These are phyloP conservation scores for Septoria linicola DNA, from an alignment of 2,329 filamentous ascomycete species.

Conservation along the genomic window DNA sequence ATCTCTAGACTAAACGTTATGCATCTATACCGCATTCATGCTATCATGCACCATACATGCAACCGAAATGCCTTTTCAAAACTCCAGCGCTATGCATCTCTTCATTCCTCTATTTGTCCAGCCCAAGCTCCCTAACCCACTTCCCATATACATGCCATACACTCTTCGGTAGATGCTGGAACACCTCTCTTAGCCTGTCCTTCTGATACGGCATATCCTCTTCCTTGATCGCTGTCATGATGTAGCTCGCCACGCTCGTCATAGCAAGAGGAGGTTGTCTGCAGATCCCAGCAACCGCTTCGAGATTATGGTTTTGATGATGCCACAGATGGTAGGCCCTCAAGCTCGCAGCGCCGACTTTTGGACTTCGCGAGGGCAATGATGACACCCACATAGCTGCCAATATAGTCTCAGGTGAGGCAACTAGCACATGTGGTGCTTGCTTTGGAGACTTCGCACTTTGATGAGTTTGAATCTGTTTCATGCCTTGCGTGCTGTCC, in stretches of 20 bases:
- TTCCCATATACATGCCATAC: constrained; percentile 20
- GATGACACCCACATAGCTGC: constrained; percentile 17
- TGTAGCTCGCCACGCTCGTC: constrained; percentile 58
- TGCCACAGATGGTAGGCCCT: constrained; percentile 67
- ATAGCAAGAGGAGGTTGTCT: constrained; percentile 60
- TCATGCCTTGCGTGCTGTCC: neutral
- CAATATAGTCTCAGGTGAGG: constrained; percentile 8
- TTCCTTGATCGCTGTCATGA: constrained; percentile 55
- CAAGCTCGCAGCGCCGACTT: constrained; percentile 17
- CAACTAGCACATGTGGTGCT: constrained; percentile 7
- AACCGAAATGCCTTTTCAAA: neutral
- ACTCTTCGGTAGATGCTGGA: constrained; percentile 29
- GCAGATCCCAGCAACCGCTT: constrained; percentile 55
- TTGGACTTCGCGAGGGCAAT: constrained; percentile 2
- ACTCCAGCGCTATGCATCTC: constrained; percentile 4
- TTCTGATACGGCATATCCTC: constrained; percentile 54
- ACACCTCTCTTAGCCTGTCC: constrained; percentile 28
- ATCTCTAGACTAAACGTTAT: too few species aligned
- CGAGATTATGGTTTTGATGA: constrained; percentile 51
- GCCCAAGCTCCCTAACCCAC: constrained; percentile 6
- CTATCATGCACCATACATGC: too few species aligned
- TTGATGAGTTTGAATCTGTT: neutral
- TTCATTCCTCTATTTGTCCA: constrained; percentile 7
- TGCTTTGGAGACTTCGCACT: neutral
- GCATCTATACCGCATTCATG: too few species aligned